Evolutionary conservation across 139 green algal genomes (phyloP), one percentile per base, ranked within the genome.

Genomic region (Chlorella vulgaris): DNA sequence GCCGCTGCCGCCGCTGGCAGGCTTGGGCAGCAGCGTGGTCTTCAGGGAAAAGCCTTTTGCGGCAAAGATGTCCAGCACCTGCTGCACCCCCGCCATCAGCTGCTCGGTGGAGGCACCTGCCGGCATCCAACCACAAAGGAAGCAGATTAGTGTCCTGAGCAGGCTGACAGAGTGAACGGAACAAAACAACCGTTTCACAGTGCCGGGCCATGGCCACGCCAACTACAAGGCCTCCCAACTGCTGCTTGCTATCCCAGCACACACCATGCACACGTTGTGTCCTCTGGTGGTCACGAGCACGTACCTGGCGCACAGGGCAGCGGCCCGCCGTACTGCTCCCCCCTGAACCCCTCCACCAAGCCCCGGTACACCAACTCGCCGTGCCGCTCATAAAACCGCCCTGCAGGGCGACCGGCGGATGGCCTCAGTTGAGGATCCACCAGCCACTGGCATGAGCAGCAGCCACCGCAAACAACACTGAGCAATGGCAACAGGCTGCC

Each of bases 271-370:
- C n/a, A n/a, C n/a, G n/a, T n/a, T n/a, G n/a, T n/a, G n/a, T n/a
- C n/a, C n/a, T n/a, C n/a, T n/a, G n/a, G n/a, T n/a, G n/a, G n/a
- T n/a, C n/a, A n/a, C n/a, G n/a, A n/a, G n/a, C n/a, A n/a, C 74
- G 29, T 19, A 61, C 74, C 58, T 58, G 58, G 58, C n/a, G 26
- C 7, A 7, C 28, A 39, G 28, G 74, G 74, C 21, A n/a, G n/a
- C 28, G 74, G 74, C 53, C 74, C 74, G 0, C 86, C 85, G 86
- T 93, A 95, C 33, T 85, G 40, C 51, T 74, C 71, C 10, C 67
- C 86, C 74, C 80, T 35, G 79, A 97, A 97, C 1, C 94, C 94
- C 15, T 94, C 81, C 10, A 69, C 55, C 33, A 97, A 69, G 15
- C 90, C 87, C 0, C 42, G 26, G 69, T 94, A 95, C 13, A 96